Base-by-base conservation (phyloP, 371 early-diverging fungal species). In the Rhizopus arrhizus region DNA sequence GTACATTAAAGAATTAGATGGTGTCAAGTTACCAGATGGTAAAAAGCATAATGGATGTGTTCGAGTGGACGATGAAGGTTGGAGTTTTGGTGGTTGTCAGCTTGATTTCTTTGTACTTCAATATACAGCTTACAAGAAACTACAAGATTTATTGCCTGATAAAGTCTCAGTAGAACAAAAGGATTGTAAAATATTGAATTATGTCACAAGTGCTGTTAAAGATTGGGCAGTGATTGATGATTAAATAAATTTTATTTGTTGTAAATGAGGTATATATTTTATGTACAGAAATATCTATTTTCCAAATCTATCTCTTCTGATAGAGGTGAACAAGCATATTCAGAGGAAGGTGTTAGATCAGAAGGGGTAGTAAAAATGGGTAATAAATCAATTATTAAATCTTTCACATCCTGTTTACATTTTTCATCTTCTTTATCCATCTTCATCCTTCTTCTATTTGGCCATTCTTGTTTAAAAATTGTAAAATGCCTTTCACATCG, bases 11-110 rank as follows among this genome's bases (percentile, higher is more conserved):
- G 52, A 61, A 15, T 56, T 81, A 8, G 69, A 69, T 38, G 81
- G 81, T 35, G 76, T 78, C 69, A 60, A 62, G 8, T 52, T 81
- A 32, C 81, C 81, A 50, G 70, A 70, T 57, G 74, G 62, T 47
- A 70, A 75, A 59, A 64, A 57, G 15, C 81, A 81, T 56, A 81
- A 81, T 55, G 81, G 81, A 45, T 81, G 81, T 68, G 66, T 81
- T 16, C 65, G 74, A 33, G 81, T 78, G 12, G 78, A 78, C 56
- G 81, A 81, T 61, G 71, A 81, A 64, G 73, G 75, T 64, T 81
- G 81, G 81, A 76, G 77, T 51, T 81, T 81, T 62, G 46, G 53
- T n/a, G 69, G 72, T 31, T 65, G 73, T 46, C 81, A 81, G 54
- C 66, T 81, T 48, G 81, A 81, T 58, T 77, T 76, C 49, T 81